Base-by-base conservation (phyloP, 2,329 filamentous ascomycete genomes). In the Herpotrichia juniperi region DNA sequence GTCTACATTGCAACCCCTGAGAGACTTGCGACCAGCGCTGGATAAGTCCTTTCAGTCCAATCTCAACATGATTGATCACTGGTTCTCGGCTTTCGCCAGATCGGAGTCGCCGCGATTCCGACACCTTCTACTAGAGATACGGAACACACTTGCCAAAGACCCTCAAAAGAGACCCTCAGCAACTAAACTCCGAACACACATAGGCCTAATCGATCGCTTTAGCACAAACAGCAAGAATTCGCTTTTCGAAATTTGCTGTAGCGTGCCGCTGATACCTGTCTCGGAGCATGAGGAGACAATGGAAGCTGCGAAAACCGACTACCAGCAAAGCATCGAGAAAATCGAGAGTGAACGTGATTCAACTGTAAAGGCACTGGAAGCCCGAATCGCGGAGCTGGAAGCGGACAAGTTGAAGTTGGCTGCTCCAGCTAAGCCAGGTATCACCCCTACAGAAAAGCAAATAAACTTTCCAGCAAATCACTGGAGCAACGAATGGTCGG, bases 21-120 rank as follows among this genome's bases (percentile, higher is more conserved):
- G 19, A 34, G 17, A 16, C 2, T 30, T 47, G 7, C 47, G 32
- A 9, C 42, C 34, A 17, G 17, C 14, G 10, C 26, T 16, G 12
- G 50, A 52, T 17, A 21, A 34, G 40, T 55, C 52, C 3, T 55
- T 44, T 24, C 52, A 55, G 25, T 37, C 52, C 2, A 55, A 55
- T 30, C 30, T 55, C 12, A n/a, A 52, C 21, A 22, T 11, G 4
- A 35, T 46, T n/a, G 17, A 45, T n/a, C 19, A 46, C 14, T 50
- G 51, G 46, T 42, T 42, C 39, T 25, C 21, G n/a, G 8, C n/a
- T 5, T 42, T 42, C 21, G 8, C 14, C 12, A 5, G 5, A n/a
- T 3, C 25, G 5, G 10, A 5, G 14, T 26, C 19, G 5, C 39
- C 10, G n/a, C 39, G 21, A 17, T 5, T 16, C 17, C 39, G 26